phyloP scores from a whole-genome alignment of 805 yeast genomes.

The Cyberlindnera petersonii region DNA sequence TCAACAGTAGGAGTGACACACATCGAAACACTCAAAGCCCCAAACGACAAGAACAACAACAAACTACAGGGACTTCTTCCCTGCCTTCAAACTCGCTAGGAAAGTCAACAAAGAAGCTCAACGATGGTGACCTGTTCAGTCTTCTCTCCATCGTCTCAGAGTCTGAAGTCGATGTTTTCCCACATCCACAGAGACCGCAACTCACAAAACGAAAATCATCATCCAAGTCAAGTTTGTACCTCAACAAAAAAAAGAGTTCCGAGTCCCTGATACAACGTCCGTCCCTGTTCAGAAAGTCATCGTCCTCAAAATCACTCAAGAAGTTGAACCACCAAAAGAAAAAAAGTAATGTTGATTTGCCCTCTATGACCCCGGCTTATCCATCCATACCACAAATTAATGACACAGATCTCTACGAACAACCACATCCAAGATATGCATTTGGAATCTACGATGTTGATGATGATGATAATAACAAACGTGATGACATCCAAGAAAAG shows the following conservation, averaged over 20 bases:
- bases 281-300: slow-evolving; percentile 22
- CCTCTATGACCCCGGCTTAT: slow-evolving; percentile 11
- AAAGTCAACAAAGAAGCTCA: slow-evolving; percentile 21
- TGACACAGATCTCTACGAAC: slow-evolving; percentile 27
- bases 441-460: slow-evolving; percentile 24
- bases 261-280: slow-evolving; percentile 19
- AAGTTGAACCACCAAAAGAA: slow-evolving; percentile 20
- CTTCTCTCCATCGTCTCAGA: slow-evolving; percentile 27
- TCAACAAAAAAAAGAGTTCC: slow-evolving; percentile 18
- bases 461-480: neutral
- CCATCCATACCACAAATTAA: slow-evolving; percentile 13
- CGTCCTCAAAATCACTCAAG: slow-evolving; percentile 27
- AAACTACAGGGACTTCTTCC: neutral
- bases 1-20: slow-evolving; percentile 16
- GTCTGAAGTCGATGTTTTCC: slow-evolving; percentile 22
- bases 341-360: slow-evolving; percentile 15
- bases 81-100: slow-evolving; percentile 9
- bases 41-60: neutral
- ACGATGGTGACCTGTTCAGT: slow-evolving; percentile 27
- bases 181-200: slow-evolving; percentile 19
- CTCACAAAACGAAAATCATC: slow-evolving; percentile 21
- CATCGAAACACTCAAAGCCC: neutral
- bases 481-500: neutral
- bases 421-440: slow-evolving; percentile 29
- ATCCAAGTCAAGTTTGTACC: slow-evolving; percentile 14